A percentile compares a stretch with the other conserved stretches of the same genome.
phyloP scores from a whole-genome alignment of 2,329 filamentous ascomycete genomes.

The Cercospora janseana region DNA sequence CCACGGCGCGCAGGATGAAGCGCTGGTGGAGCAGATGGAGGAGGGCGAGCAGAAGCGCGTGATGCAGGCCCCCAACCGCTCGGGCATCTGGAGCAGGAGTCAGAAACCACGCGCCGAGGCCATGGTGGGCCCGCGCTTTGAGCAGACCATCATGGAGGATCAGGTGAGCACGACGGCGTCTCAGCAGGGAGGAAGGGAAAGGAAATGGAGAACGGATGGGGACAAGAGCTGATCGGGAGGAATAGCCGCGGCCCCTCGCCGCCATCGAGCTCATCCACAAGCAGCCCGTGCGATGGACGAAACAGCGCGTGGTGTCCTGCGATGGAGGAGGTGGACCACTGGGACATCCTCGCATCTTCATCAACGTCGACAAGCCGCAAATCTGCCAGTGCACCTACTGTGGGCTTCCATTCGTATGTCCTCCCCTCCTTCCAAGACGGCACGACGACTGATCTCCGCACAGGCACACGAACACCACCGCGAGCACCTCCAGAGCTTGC shows the following conservation, averaged over 20 bases:
- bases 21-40: slow-evolving; percentile 56
- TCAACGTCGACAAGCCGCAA: slow-evolving; percentile 97
- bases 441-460: neutral
- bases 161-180: slow-evolving; percentile 60
- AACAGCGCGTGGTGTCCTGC: slow-evolving; percentile 77
- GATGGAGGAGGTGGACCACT: slow-evolving; percentile 88
- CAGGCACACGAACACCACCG: slow-evolving; percentile 90
- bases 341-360: slow-evolving; percentile 91
- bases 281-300: slow-evolving; percentile 89
- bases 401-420: slow-evolving; percentile 82
- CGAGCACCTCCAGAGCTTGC: slow-evolving; percentile 76
- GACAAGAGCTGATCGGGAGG: slow-evolving; percentile 27
- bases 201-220: neutral
- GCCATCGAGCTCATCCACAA: slow-evolving; percentile 96
- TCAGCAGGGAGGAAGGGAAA: neutral
- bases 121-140: slow-evolving; percentile 92
- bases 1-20: slow-evolving; percentile 50
- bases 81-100: slow-evolving; percentile 76
- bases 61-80: slow-evolving; percentile 83
- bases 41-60: slow-evolving; percentile 57
- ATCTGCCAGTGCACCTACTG: slow-evolving; percentile 91
- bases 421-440: neutral
- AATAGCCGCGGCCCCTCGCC: slow-evolving; percentile 78
- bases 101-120: slow-evolving; percentile 77
- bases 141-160: slow-evolving; percentile 89